These are phyloP conservation scores for Cyclotella kingstonii DNA, from an alignment of 108 stramenopile genomes.

Conservation along the genomic window DNA sequence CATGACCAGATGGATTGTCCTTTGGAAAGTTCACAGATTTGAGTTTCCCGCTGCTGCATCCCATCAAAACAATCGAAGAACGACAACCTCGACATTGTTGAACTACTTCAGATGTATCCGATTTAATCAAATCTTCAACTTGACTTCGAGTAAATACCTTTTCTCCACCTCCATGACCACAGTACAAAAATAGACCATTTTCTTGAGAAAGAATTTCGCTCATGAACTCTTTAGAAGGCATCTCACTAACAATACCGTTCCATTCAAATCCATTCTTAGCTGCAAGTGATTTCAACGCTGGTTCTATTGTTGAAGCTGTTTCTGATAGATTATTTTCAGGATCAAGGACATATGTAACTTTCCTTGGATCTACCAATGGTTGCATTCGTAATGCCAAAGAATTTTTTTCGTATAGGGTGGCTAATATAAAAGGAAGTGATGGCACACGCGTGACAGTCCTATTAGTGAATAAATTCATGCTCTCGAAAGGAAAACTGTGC, in stretches of 20 bases:
- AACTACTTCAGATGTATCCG: not conserved
- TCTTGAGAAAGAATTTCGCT: conserved; percentile 40
- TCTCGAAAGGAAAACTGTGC: conserved; percentile 93
- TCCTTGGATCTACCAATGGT: conserved; percentile 46
- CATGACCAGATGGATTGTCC: conserved; percentile 21
- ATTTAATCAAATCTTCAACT: conserved; percentile 50
- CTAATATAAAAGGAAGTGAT: conserved; percentile 76
- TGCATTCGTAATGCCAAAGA: not conserved
- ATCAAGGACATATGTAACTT: conserved; percentile 84
- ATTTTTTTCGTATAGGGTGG: conserved; percentile 51
- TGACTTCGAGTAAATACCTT: conserved; percentile 69
- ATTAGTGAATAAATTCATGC: conserved; percentile 67
- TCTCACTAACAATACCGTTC: conserved; percentile 71
- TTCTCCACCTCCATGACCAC: conserved; percentile 96
- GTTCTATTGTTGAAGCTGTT: conserved; percentile 67
- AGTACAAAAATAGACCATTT: conserved; percentile 86
- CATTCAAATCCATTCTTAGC: conserved; percentile 59
- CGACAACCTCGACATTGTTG: conserved; percentile 24
- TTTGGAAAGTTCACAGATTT: conserved; percentile 65
- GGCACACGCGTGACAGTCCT: conserved; percentile 87
- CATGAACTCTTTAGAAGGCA: conserved; percentile 61
- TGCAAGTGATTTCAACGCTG: conserved; percentile 56
- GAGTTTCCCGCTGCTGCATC: conserved; percentile 93
- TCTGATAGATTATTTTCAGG: conserved; percentile 89
- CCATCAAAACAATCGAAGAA: conserved; percentile 88